These are phyloP conservation scores for Colletotrichum navitas DNA, from an alignment of 2,329 filamentous ascomycete genomes.

Conservation along the genomic window DNA sequence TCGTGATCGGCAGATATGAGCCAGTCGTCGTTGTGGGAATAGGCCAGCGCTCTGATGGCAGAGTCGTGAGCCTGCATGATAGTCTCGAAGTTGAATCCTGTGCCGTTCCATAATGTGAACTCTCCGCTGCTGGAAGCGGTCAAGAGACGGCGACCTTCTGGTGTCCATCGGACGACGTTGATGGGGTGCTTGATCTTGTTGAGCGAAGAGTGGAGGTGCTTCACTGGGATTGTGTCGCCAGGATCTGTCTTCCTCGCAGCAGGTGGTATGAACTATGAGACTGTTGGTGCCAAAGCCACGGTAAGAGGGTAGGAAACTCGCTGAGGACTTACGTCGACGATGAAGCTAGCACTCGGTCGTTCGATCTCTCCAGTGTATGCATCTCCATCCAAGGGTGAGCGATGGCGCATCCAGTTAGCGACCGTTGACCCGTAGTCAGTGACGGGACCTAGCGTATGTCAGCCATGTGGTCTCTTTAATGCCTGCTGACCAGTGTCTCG, in stretches of 20 bases:
- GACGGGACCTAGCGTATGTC: slow-evolving; percentile 74
- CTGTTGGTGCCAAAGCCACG: slow-evolving; percentile 18
- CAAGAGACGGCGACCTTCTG: slow-evolving; percentile 89
- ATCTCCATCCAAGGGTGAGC: slow-evolving; percentile 56
- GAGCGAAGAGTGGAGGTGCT: slow-evolving; percentile 95
- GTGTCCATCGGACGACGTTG: slow-evolving; percentile 97
- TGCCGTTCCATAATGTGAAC: slow-evolving; percentile 98
- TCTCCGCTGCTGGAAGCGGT: slow-evolving; percentile 97
- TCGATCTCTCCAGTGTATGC: slow-evolving; percentile 80
- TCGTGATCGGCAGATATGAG: slow-evolving; percentile 95
- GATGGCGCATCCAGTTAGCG: slow-evolving; percentile 90
- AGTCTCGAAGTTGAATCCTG: slow-evolving; percentile 98
- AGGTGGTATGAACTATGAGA: slow-evolving; percentile 85
- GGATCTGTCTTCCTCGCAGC: slow-evolving; percentile 79
- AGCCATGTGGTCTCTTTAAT: slow-evolving; percentile 13
- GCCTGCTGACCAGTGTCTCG: not conserved
- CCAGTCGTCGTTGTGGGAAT: slow-evolving; percentile 98
- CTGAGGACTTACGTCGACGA: slow-evolving; percentile 79
- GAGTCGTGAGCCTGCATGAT: slow-evolving; percentile 98
- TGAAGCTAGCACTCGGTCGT: slow-evolving; percentile 88
- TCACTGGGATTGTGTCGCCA: slow-evolving; percentile 91
- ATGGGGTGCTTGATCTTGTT: slow-evolving; percentile 99
- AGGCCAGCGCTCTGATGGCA: slow-evolving; percentile 84
- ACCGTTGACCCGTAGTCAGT: slow-evolving; percentile 94
- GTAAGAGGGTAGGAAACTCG: not conserved